Percentiles rank a stretch among this genome's conserved stretches.
Evolutionary conservation across 2,329 filamentous ascomycete species (phyloP).

Genomic region (Neurospora sp.): DNA sequence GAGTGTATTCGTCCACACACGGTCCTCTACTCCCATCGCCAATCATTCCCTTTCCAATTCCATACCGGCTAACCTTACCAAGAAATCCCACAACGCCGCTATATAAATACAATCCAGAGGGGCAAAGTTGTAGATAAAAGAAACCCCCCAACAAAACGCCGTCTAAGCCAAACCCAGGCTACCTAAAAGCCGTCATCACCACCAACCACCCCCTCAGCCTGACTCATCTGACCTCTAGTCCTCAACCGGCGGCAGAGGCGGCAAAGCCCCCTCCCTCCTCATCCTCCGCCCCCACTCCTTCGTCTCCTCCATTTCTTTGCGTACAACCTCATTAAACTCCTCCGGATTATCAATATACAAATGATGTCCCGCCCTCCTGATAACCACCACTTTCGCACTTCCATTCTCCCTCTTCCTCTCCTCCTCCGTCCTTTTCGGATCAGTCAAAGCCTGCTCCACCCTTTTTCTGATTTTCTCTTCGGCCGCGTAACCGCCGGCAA

Average conservation of each 20-base stretch:
- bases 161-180: not conserved
- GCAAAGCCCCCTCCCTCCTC: not conserved
- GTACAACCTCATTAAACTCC: conserved; percentile 44
- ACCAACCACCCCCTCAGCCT: not conserved
- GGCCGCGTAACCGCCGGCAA: conserved; percentile 71
- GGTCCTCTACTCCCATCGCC: too few species aligned
- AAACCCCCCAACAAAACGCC: not conserved
- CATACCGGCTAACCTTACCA: not conserved
- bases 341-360: conserved; percentile 50
- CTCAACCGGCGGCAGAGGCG: not conserved
- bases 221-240: not conserved
- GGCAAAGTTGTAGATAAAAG: not conserved
- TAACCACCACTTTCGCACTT: conserved; percentile 69
- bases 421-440: conserved; percentile 45
- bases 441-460: conserved; percentile 46
- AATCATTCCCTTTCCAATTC: too few species aligned
- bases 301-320: conserved; percentile 44
- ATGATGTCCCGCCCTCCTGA: conserved; percentile 51
- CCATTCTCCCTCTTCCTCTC: conserved; percentile 67
- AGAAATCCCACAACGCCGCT: not conserved
- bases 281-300: conserved; percentile 13
- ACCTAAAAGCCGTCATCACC: not conserved
- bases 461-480: conserved; percentile 68
- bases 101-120: not conserved
- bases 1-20: too few species aligned